Conservation (phyloP, 805 yeast species). For the Allodekkera sacchari region DNA sequence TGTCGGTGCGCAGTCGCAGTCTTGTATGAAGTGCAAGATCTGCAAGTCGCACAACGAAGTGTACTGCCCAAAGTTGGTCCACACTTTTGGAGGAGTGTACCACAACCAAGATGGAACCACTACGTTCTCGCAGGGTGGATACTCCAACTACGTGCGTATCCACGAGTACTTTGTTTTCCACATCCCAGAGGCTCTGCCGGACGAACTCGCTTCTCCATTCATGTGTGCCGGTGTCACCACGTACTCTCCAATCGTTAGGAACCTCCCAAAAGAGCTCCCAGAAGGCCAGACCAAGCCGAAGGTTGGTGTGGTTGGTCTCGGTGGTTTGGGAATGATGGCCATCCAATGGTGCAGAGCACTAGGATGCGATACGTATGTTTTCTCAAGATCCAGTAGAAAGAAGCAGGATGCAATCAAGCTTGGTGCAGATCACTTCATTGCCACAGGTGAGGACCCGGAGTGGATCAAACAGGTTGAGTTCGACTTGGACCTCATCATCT, state of each 20-base stretch:
- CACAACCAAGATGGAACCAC: conserved; percentile 19
- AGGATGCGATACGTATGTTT: conserved; percentile 55
- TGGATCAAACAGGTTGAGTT: conserved; percentile 16
- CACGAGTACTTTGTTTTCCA: conserved; percentile 57
- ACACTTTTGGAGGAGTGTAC: conserved; percentile 28
- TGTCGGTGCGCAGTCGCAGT: conserved; percentile 59
- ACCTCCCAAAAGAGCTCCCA: conserved; percentile 21
- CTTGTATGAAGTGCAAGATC: conserved; percentile 53
- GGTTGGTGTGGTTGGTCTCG: conserved; percentile 57
- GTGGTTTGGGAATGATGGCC: conserved; percentile 64
- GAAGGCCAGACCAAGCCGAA: conserved; percentile 26
- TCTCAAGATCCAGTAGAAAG: conserved; percentile 44
- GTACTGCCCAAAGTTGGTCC: conserved; percentile 28
- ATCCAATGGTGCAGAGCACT: conserved; percentile 50
- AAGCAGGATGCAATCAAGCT: conserved; percentile 42
- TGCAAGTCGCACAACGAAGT: conserved; percentile 47
- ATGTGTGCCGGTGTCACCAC: conserved; percentile 75
- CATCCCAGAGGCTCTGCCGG: conserved; percentile 46
- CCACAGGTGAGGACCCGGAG: conserved; percentile 36
- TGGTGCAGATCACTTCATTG: conserved; percentile 49
- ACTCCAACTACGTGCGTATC: conserved; percentile 57
- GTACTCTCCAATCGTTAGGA: conserved; percentile 55
- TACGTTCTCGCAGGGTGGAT: conserved; percentile 50
- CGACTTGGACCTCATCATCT: conserved; percentile 43
- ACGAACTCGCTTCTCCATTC: conserved; percentile 59